A percentile compares a stretch with the other conserved stretches of the same genome.
phyloP scores from a whole-genome alignment of 768 basidiomycete genomes.

The Lactarius hengduanensis region DNA sequence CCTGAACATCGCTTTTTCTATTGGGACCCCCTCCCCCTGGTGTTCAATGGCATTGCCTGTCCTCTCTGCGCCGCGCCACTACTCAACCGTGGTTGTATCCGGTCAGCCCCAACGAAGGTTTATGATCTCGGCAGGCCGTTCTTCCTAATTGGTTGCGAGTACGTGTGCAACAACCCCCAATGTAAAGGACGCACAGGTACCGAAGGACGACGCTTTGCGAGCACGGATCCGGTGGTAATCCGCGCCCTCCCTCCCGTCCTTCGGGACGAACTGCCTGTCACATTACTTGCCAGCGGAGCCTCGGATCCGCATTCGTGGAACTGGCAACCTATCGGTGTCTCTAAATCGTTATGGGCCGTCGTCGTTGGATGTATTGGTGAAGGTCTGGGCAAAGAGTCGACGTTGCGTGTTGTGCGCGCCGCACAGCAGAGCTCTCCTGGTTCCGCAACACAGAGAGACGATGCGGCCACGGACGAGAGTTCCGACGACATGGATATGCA shows the following conservation, averaged over 20 bases:
- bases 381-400: slow-evolving; percentile 61
- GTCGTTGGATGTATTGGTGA: slow-evolving; percentile 56
- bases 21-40: slow-evolving; percentile 81
- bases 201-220: slow-evolving; percentile 66
- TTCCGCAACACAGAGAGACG: slow-evolving; percentile 7
- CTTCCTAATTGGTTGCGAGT: slow-evolving; percentile 84
- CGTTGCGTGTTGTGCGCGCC: slow-evolving; percentile 55
- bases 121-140: slow-evolving; percentile 80
- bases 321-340: slow-evolving; percentile 75
- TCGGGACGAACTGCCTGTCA: slow-evolving; percentile 72
- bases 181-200: slow-evolving; percentile 46
- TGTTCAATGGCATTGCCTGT: slow-evolving; percentile 80
- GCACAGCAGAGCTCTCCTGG: slow-evolving; percentile 53
- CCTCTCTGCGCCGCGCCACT: slow-evolving; percentile 62
- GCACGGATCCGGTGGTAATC: slow-evolving; percentile 70
- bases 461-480: slow-evolving; percentile 17
- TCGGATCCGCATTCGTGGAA: slow-evolving; percentile 59
- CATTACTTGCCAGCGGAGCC: slow-evolving; percentile 52
- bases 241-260: slow-evolving; percentile 65
- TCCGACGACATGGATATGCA: slow-evolving; percentile 31
- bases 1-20: slow-evolving; percentile 80
- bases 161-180: slow-evolving; percentile 54
- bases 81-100: slow-evolving; percentile 67
- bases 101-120: slow-evolving; percentile 70
- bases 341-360: slow-evolving; percentile 69